These are phyloP conservation scores for Annona squamosa DNA, from an alignment of 164 flowering plant genomes.

Conservation along the genomic window DNA sequence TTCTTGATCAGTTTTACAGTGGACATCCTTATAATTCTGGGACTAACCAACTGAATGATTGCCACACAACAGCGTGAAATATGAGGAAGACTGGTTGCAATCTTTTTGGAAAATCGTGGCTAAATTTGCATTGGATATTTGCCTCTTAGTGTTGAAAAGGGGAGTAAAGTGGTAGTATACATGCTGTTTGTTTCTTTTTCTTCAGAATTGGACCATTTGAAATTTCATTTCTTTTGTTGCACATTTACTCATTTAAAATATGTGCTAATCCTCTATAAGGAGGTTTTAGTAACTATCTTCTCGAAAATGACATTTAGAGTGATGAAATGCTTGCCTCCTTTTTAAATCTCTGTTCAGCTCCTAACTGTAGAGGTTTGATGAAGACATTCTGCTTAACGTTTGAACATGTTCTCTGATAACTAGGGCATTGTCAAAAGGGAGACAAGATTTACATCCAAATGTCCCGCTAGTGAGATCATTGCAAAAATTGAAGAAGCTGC, in stretches of 20 bases:
- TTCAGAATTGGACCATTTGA: background rate
- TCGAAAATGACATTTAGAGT: too few species aligned
- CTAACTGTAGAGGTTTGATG: background rate
- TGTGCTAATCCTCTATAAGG: too few species aligned
- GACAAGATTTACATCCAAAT: constrained; percentile 89
- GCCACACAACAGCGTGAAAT: background rate
- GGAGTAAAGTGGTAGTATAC: background rate
- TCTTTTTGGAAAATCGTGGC: background rate
- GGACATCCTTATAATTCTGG: background rate
- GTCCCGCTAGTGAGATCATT: constrained; percentile 75
- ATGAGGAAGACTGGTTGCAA: background rate
- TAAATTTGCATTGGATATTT: background rate
- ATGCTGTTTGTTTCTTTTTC: background rate
- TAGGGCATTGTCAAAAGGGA: constrained; percentile 89
- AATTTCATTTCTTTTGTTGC: too few species aligned
- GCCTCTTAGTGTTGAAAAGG: background rate
- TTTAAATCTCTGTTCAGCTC: background rate
- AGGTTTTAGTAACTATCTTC: too few species aligned
- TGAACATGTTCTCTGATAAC: background rate
- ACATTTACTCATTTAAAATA: too few species aligned
- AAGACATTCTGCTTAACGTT: background rate
- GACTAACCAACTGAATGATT: background rate
- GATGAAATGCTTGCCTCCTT: background rate
- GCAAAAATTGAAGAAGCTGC: constrained; percentile 90
- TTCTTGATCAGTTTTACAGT: background rate